Evolutionary conservation across 2,329 filamentous ascomycete species (phyloP), one percentile per base, ranked within the genome.

Genomic region (Fusarium praegraminearum): DNA sequence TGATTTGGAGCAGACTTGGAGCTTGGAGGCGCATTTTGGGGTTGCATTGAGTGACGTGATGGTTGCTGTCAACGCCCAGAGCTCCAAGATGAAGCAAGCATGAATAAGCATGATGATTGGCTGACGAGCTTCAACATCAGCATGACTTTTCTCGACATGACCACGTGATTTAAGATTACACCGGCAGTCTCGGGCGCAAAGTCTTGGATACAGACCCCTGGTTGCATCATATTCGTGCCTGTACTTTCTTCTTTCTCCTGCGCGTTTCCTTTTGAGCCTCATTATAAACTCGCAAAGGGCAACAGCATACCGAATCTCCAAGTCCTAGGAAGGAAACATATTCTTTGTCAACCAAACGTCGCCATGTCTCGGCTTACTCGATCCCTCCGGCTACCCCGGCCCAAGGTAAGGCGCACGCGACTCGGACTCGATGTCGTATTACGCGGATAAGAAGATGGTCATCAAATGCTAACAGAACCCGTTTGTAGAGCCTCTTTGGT

Each of bases 401-500:
- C 79, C 18, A 80, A 81, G 78, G 81, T 82, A 77, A 73, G 78
- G 65, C 62, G 52, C 62, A 62, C 52, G 55, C 55, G 56, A 52
- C 53, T 47, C 49, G 16, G 26, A 49, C 30, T 54, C 35, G 43
- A 47, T 62, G 44, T 47, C 43, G 53, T 32, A 52, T 53, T 58
- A 43, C 35, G 24, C 28, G 38, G 50, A 40, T 33, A 50, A 46
- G 33, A 30, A 45, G 13, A 24, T 40, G 22, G 62, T n/a, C 38
- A 50, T 47, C 22, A 36, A 35, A 65, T 59, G 50, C 71, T 75
- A 56, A 74, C 57, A 51, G 30, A 20, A 62, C 30, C 55, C 38
- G 11, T 20, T 35, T 66, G 41, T 78, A 97, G 94, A 91, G 89
- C 47, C 95, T 97, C 79, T 87, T 97, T 71, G 93, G 93, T 78